Evolutionary conservation across 2,329 filamentous ascomycete species (phyloP).

Genomic region (Fusarium goolgardi): DNA sequence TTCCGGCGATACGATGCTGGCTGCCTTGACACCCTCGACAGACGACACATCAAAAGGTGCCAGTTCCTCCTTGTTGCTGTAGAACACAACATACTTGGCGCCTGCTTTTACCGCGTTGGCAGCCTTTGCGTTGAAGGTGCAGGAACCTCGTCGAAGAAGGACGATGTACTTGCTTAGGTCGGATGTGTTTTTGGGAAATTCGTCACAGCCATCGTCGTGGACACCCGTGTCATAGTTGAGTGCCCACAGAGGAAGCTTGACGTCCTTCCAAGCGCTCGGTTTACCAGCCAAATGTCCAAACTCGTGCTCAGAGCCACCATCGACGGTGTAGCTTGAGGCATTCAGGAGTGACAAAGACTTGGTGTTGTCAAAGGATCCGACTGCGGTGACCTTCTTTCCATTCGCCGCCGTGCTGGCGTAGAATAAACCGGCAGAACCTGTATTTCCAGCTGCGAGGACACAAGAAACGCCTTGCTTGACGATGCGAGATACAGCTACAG

Average conservation of each 20-base stretch:
- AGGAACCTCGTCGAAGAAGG: conserved; percentile 69
- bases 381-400: conserved; percentile 59
- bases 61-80: conserved; percentile 63
- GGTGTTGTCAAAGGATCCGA: conserved; percentile 64
- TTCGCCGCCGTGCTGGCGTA: conserved; percentile 62
- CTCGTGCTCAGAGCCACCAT: conserved; percentile 47
- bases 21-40: conserved; percentile 51
- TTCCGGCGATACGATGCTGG: conserved; percentile 56
- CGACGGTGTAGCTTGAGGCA: conserved; percentile 56
- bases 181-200: conserved; percentile 64
- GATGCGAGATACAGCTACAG: conserved; percentile 63
- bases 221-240: conserved; percentile 62
- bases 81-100: conserved; percentile 70
- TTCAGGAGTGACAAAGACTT: conserved; percentile 58
- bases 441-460: conserved; percentile 65
- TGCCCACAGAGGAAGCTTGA: conserved; percentile 62
- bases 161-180: conserved; percentile 69
- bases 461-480: conserved; percentile 65
- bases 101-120: conserved; percentile 64
- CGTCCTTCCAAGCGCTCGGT: conserved; percentile 57
- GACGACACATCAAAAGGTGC: conserved; percentile 49
- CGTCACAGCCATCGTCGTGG: conserved; percentile 62
- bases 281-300: conserved; percentile 60
- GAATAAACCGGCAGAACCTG: conserved; percentile 60
- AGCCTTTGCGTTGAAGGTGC: conserved; percentile 66